phyloP scores from a whole-genome alignment of 495 filamentous ascomycete species.

The Staphylotrichum longicolle region DNA sequence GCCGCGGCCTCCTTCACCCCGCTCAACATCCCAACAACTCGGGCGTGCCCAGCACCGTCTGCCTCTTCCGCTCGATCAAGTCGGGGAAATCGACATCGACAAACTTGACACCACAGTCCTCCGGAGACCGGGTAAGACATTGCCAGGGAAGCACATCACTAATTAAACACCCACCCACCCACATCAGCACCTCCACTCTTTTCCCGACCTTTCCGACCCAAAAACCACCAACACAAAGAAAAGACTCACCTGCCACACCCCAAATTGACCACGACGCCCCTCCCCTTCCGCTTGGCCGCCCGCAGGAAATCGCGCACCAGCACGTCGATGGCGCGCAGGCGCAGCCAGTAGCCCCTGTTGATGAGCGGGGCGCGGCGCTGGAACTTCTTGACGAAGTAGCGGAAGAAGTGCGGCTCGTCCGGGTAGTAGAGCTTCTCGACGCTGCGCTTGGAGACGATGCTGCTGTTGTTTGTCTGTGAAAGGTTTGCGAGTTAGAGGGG shows the following conservation, averaged over 20 bases:
- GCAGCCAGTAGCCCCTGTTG: slow-evolving; percentile 83
- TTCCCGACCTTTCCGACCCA: background rate
- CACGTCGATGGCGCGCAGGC: slow-evolving; percentile 76
- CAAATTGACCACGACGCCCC: slow-evolving; percentile 66
- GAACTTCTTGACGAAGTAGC: slow-evolving; percentile 81
- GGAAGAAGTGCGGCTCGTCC: slow-evolving; percentile 74
- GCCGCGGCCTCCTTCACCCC: slow-evolving; percentile 12
- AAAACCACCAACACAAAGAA: slow-evolving; percentile 8
- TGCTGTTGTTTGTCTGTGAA: slow-evolving; percentile 78
- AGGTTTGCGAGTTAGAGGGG: no score
- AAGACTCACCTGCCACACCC: slow-evolving; percentile 82
- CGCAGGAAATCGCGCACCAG: slow-evolving; percentile 67
- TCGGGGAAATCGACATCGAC: slow-evolving; percentile 87
- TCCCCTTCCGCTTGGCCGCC: slow-evolving; percentile 19
- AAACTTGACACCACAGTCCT: slow-evolving; percentile 60
- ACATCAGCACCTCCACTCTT: slow-evolving; percentile 7
- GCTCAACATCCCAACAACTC: slow-evolving; percentile 49
- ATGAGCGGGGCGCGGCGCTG: slow-evolving; percentile 77
- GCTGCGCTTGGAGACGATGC: slow-evolving; percentile 85
- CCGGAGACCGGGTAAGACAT: slow-evolving; percentile 62
- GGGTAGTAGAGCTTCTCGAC: slow-evolving; percentile 80
- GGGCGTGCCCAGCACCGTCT: slow-evolving; percentile 58
- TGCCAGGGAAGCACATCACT: slow-evolving; percentile 93
- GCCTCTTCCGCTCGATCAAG: slow-evolving; percentile 71
- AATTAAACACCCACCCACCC: slow-evolving; percentile 42